Evolutionary conservation across 768 basidiomycete species (phyloP).

Genomic region (Austroboletus eburneus): DNA sequence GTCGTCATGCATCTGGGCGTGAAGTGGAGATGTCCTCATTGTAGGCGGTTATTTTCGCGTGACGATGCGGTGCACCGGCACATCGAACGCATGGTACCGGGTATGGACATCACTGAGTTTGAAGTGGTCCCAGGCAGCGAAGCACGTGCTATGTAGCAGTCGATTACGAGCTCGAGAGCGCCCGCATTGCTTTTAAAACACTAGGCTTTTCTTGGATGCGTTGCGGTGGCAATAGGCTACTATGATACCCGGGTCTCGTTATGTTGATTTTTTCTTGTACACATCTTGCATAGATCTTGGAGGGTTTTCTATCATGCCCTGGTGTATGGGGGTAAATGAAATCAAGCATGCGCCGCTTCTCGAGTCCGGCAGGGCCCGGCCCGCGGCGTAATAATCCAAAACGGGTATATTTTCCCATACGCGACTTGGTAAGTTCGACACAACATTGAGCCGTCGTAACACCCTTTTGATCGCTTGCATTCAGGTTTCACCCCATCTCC

Average conservation of each 20-base stretch:
- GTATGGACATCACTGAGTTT: conserved; percentile 19
- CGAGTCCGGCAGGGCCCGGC: no score
- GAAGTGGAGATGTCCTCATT: conserved; percentile 29
- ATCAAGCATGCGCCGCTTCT: no score
- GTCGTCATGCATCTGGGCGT: conserved; percentile 27
- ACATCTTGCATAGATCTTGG: background rate
- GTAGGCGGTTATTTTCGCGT: conserved; percentile 25
- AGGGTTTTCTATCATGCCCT: no score
- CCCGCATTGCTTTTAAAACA: conserved; percentile 7
- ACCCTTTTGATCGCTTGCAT: no score
- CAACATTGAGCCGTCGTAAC: no score
- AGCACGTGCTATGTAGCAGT: conserved; percentile 12
- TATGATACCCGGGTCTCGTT: conserved; percentile 10
- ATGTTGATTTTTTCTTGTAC: background rate
- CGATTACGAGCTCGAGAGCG: conserved; percentile 3
- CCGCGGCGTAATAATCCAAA: no score
- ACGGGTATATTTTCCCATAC: conserved; percentile 17
- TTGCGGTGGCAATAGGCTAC: background rate
- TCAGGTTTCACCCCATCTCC: no score
- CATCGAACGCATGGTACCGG: conserved; percentile 26
- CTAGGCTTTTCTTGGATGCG: background rate
- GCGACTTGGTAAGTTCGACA: background rate
- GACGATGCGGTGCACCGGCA: conserved; percentile 32
- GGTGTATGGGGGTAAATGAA: no score
- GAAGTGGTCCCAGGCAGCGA: conserved; percentile 21